phyloP scores from a whole-genome alignment of 139 green algal genomes.

The Desmodesmus armatus region DNA sequence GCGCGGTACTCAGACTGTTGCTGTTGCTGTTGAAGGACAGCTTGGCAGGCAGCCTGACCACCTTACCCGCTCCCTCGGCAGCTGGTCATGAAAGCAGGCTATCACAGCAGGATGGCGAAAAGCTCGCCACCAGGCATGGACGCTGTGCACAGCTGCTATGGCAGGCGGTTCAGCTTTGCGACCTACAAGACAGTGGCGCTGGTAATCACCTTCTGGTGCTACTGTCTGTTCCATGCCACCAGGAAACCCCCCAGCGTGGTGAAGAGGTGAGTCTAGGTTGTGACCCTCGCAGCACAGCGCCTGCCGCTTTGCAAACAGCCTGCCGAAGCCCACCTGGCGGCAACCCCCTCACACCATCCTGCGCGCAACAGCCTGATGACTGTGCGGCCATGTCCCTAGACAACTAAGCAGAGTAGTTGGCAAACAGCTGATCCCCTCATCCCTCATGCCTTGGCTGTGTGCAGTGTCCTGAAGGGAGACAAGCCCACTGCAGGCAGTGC shows the following conservation, averaged over 20 bases:
- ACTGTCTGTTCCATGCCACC: conserved; percentile 91
- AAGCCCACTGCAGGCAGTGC: background rate
- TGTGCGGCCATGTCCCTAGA: too few species aligned
- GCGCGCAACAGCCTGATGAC: too few species aligned
- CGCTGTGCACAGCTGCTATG: conserved; percentile 39
- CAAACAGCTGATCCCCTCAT: too few species aligned
- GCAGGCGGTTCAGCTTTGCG: conserved; percentile 47
- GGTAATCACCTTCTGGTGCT: conserved; percentile 91
- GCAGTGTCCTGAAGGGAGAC: conserved; percentile 61
- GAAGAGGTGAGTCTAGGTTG: conserved; percentile 82
- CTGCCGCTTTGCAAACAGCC: too few species aligned
- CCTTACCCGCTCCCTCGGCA: too few species aligned
- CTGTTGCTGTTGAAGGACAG: too few species aligned
- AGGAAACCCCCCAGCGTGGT: conserved; percentile 94
- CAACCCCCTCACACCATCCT: too few species aligned
- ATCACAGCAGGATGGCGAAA: conserved; percentile 2
- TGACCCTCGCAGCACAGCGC: conserved; percentile 37
- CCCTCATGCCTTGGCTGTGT: background rate
- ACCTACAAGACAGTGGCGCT: conserved; percentile 75
- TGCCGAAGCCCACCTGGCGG: too few species aligned
- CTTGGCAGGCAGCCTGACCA: too few species aligned
- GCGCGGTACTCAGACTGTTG: too few species aligned
- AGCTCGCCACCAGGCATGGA: conserved; percentile 51
- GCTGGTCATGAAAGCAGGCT: background rate
- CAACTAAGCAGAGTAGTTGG: too few species aligned